Conservation (phyloP, 495 filamentous ascomycete genomes). For the Friedmanniomyces simplex region DNA sequence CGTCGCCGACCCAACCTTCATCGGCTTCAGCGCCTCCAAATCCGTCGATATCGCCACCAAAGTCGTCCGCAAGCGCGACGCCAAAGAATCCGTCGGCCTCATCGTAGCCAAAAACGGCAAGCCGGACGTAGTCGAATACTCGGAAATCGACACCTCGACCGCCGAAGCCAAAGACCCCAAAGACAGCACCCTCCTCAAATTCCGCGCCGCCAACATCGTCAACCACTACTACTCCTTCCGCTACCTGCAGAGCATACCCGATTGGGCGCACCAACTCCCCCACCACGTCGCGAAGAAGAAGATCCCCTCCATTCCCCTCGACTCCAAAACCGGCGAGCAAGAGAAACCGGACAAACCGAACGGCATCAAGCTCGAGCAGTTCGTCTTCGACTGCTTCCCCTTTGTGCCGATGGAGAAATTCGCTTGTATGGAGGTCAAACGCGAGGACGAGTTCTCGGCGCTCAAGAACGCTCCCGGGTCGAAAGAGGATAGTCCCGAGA, state of each 20-base stretch:
- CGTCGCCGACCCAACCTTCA: constrained; percentile 91
- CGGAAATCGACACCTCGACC: constrained; percentile 80
- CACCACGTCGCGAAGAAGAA: constrained; percentile 98
- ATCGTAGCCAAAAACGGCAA: constrained; percentile 92
- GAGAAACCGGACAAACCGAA: constrained; percentile 91
- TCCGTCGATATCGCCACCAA: constrained; percentile 95
- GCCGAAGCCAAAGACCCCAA: constrained; percentile 82
- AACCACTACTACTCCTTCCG: constrained; percentile 98
- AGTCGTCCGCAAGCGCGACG: constrained; percentile 95
- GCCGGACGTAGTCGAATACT: constrained; percentile 98
- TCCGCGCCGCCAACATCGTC: constrained; percentile 97
- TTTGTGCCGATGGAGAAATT: constrained; percentile 78
- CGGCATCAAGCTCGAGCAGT: constrained; percentile 97
- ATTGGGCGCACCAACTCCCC: constrained; percentile 73
- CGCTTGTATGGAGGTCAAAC: constrained; percentile 87
- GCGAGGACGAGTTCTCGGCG: constrained; percentile 97
- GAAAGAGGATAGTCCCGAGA: constrained; percentile 88
- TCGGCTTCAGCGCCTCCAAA: constrained; percentile 82
- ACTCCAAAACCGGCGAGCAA: constrained; percentile 61
- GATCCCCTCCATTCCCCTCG: constrained; percentile 63
- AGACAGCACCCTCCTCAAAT: constrained; percentile 75
- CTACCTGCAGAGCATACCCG: constrained; percentile 83
- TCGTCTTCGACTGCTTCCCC: constrained; percentile 98
- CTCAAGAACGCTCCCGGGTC: constrained; percentile 92
- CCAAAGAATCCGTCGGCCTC: constrained; percentile 90